phyloP scores from a whole-genome alignment of 192 early-diverging fungal species.

The Coemansia sp. region DNA sequence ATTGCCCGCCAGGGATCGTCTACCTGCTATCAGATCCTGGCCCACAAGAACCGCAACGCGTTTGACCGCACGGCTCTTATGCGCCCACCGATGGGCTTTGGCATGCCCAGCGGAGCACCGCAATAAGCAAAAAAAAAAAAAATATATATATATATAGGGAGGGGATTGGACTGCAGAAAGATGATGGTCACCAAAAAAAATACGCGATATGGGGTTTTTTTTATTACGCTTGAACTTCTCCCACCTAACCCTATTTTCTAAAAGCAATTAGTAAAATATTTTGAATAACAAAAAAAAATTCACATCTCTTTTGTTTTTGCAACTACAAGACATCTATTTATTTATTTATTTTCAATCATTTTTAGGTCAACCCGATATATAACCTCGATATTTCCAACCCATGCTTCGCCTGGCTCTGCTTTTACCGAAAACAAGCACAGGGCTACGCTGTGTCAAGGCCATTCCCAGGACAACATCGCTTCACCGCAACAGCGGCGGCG shows the following conservation, averaged over 20 bases:
- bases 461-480: no score
- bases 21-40: constrained; percentile 94
- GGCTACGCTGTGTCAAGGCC: no score
- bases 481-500: neutral
- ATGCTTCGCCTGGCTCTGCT: neutral
- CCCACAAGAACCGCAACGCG: constrained; percentile 96
- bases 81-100: constrained; percentile 32
- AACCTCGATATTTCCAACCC: neutral
- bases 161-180: no score
- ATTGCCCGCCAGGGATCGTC: constrained; percentile 95
- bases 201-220: no score
- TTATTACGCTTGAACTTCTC: no score
- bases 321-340: no score
- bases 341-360: neutral
- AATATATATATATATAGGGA: no score
- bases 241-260: no score
- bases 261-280: no score
- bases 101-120: constrained; percentile 30
- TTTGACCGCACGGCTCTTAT: constrained; percentile 83
- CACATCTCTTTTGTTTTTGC: no score
- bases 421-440: neutral
- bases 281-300: no score
- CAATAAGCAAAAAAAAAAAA: neutral
- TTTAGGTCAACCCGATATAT: neutral
- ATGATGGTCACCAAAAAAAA: no score